phyloP scores from a whole-genome alignment of 2,329 filamentous ascomycete genomes.

The Beauveria brongniartii region DNA sequence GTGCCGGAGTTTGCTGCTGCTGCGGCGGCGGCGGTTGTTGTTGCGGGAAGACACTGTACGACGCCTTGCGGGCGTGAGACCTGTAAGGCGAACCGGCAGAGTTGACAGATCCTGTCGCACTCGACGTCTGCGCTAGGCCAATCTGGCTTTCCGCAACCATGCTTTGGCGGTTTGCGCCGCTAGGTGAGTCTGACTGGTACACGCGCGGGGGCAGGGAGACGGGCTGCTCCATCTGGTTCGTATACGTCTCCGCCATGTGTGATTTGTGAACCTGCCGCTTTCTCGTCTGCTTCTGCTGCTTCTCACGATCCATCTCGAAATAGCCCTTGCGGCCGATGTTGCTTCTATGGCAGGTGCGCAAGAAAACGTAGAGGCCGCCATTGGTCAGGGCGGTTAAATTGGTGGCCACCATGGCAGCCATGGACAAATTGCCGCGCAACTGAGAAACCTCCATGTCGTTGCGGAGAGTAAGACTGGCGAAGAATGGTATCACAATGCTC shows the following conservation, averaged over 20 bases:
- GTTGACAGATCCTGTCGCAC: background rate
- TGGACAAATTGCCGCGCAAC: conserved; percentile 42
- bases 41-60: conserved; percentile 20
- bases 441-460: conserved; percentile 27
- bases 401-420: conserved; percentile 57
- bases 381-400: conserved; percentile 60
- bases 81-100: background rate
- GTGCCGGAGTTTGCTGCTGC: background rate
- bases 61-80: conserved; percentile 12
- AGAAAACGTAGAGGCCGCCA: conserved; percentile 57
- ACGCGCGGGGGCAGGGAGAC: background rate
- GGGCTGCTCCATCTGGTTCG: conserved; percentile 8
- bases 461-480: conserved; percentile 46
- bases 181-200: background rate
- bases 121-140: background rate
- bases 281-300: conserved; percentile 15
- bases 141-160: conserved; percentile 4
- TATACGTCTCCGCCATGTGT: conserved; percentile 5
- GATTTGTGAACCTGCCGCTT: conserved; percentile 4
- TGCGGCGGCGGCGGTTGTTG: background rate
- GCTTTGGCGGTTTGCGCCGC: background rate
- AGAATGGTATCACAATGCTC: conserved; percentile 56
- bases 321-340: conserved; percentile 44
- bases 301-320: conserved; percentile 37
- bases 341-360: conserved; percentile 53